These are phyloP conservation scores for Peronospora farinosa DNA, from an alignment of 352 stramenopile genomes.

Conservation along the genomic window DNA sequence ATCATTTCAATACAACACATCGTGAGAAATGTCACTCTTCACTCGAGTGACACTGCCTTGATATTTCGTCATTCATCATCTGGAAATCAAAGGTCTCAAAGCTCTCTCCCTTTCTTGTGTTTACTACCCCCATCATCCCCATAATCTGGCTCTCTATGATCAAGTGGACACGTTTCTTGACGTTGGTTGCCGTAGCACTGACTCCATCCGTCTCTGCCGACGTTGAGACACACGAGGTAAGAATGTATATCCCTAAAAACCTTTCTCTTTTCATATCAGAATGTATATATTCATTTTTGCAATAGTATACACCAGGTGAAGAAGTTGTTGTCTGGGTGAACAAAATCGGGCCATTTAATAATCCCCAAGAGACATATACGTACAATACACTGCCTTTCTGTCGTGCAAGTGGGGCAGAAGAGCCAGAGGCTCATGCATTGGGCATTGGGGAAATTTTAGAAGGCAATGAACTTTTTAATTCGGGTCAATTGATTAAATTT, in stretches of 20 bases:
- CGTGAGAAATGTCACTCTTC: too few species aligned
- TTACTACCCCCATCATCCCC: too few species aligned
- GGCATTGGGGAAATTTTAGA: constrained; percentile 95
- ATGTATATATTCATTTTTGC: background rate
- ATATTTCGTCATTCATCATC: too few species aligned
- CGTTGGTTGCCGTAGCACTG: constrained; percentile 20
- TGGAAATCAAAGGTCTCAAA: too few species aligned
- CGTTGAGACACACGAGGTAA: constrained; percentile 57
- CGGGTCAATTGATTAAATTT: constrained; percentile 81
- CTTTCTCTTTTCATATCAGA: too few species aligned
- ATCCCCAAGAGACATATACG: constrained; percentile 98
- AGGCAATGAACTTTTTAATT: constrained; percentile 92
- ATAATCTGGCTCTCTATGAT: constrained; percentile 8
- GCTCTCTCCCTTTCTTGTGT: too few species aligned
- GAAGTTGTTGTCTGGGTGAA: constrained; percentile 94
- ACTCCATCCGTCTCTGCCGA: constrained; percentile 23
- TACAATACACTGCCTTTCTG: constrained; percentile 99
- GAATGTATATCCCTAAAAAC: background rate
- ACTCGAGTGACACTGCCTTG: too few species aligned
- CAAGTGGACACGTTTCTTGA: constrained; percentile 20
- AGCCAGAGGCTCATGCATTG: constrained; percentile 77
- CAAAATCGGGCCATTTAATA: constrained; percentile 96
- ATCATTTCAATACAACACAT: too few species aligned
- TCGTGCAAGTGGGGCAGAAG: constrained; percentile 78
- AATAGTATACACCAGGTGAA: constrained; percentile 63